Conservation (phyloP, 2,329 filamentous ascomycete genomes). For the Venturia effusa region DNA sequence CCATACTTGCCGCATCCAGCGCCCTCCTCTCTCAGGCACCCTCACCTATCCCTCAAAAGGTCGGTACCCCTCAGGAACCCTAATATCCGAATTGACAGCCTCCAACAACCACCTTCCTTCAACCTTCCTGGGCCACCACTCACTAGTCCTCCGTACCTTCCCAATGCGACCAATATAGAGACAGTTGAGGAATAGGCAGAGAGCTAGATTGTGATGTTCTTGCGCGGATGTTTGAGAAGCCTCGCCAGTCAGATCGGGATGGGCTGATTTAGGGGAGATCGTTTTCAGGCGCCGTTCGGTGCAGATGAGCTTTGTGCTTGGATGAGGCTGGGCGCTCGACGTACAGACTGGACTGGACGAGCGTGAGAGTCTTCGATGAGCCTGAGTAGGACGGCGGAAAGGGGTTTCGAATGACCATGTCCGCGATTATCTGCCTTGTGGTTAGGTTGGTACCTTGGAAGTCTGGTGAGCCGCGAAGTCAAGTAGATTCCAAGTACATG, state of each 20-base stretch:
- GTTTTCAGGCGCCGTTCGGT: not conserved
- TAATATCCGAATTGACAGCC: slow-evolving; percentile 11
- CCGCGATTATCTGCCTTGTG: not conserved
- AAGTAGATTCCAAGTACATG: not conserved
- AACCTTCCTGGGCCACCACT: slow-evolving; percentile 9
- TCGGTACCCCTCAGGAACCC: not conserved
- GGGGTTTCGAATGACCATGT: not conserved
- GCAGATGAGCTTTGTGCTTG: not conserved
- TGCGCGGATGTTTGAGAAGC: slow-evolving; percentile 10
- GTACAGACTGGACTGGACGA: too few relatives aligned
- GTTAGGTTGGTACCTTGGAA: not conserved
- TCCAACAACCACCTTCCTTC: slow-evolving; percentile 2
- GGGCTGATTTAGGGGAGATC: slow-evolving; percentile 4
- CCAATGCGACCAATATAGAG: too few relatives aligned
- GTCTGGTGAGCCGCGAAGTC: not conserved
- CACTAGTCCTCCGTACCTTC: not conserved
- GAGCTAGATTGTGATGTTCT: slow-evolving; percentile 11
- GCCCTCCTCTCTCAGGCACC: not conserved
- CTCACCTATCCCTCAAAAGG: not conserved
- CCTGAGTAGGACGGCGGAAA: too few relatives aligned
- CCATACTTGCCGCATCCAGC: not conserved
- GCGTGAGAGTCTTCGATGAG: too few relatives aligned
- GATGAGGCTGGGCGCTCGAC: not conserved
- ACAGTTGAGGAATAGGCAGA: too few relatives aligned
- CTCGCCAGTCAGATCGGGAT: slow-evolving; percentile 6